Conservation (phyloP, 2,329 filamentous ascomycete genomes). For the Curvularia hawaiiensis region DNA sequence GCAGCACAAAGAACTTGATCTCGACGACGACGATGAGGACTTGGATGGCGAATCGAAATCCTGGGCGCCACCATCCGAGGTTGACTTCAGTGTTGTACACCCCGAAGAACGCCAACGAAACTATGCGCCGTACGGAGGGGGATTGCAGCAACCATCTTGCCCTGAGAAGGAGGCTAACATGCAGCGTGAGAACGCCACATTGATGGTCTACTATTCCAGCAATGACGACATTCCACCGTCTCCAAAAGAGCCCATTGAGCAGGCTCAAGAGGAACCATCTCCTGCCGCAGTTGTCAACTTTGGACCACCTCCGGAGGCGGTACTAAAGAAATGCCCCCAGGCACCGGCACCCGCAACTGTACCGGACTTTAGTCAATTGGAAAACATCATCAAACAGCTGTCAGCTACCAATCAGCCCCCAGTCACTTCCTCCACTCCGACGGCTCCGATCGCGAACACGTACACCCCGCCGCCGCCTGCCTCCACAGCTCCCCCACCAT, state of each 20-base stretch:
- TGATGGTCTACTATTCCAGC: constrained; percentile 55
- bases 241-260: constrained; percentile 52
- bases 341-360: constrained; percentile 15
- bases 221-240: constrained; percentile 53
- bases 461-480: constrained; percentile 28
- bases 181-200: constrained; percentile 52
- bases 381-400: constrained; percentile 39
- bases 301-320: constrained; percentile 42
- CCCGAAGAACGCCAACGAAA: constrained; percentile 51
- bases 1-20: constrained; percentile 68
- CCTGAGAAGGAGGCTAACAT: constrained; percentile 52
- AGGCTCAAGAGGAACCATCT: constrained; percentile 26
- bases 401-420: constrained; percentile 20
- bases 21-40: constrained; percentile 65
- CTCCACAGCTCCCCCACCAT: constrained; percentile 22
- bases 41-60: constrained; percentile 43
- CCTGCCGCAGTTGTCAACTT: constrained; percentile 41
- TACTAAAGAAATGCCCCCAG: constrained; percentile 33
- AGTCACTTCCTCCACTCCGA: constrained; percentile 9
- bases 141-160: constrained; percentile 45
- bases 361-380: constrained; percentile 33
- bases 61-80: constrained; percentile 40
- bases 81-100: constrained; percentile 53
- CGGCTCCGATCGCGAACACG: constrained; percentile 20
- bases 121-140: constrained; percentile 54